Evolutionary conservation across 2,329 filamentous ascomycete species (phyloP), one percentile per base, ranked within the genome.

Genomic region (Zymoseptoria crescenta): DNA sequence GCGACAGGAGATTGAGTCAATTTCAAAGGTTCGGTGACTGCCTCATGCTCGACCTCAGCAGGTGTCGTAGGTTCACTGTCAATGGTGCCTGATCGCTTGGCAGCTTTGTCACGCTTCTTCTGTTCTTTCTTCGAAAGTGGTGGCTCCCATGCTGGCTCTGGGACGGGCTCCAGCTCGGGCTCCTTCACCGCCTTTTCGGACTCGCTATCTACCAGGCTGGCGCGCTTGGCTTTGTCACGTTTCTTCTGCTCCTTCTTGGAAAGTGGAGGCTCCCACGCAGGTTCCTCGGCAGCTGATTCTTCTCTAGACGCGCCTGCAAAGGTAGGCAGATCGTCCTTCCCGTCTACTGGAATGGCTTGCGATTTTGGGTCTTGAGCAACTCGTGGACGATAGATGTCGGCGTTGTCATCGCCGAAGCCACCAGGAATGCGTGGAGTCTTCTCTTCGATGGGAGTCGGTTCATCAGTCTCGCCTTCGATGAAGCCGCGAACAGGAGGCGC

Each of bases 371-470:
- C 56, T 8, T 30, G 30, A 35, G 56, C 49, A 19, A 20, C 41
- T 13, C 52, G 21, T 13, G 62, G 56, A 35, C 56, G 30, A 50
- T 64, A 59, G 27, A 58, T 61, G 41, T 60, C 56, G 21, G 29
- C 59, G 35, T 59, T 49, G 8, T 67, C 75, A 49, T 77, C 71
- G 21, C 70, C 69, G 61, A 88, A 91, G 8, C 80, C 75, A 20
- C 87, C 87, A 24, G 87, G 85, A 72, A 87, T 82, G 58, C 82
- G 79, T 50, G 78, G 69, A 20, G 69, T 66, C 55, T 75, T 74
- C n/a, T 79, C 76, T 61, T 75, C 78, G 9, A 74, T 63, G 8
- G 82, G 81, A 66, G 86, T 85, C 3, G 84, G 81, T 3, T 86
- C 85, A 19, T 77, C 75, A 1, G 75, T 65, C 45, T 79, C 76